Evolutionary conservation across 208 protist genomes (phyloP), one percentile per base, ranked within the genome.

Genomic region (Trypanosoma melophagium): DNA sequence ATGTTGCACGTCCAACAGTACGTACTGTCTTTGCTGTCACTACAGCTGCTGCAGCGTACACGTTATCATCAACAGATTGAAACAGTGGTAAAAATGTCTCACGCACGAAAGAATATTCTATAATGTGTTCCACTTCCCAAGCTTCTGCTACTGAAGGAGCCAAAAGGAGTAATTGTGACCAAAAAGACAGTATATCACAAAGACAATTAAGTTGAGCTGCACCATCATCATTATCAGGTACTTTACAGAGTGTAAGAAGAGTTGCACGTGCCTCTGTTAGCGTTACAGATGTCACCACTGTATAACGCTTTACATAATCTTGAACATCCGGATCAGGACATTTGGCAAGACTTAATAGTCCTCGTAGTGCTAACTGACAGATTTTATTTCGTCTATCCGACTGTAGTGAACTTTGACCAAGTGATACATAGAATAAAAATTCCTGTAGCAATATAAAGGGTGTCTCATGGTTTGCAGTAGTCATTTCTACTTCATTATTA

Each of bases 241-340:
- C 76, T 69, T 90, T 94, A 77, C 88, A 91, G 41, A 94, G 68
- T 38, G 88, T 94, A 38, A 91, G 62, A 19, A 94, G 68, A 7
- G 81, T 84, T 19, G 77, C 78, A 54, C 83, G 68, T 13, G 77
- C 75, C 9, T 61, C 79, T 54, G 58, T 62, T 28, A 92, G 71
- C 31, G 84, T 84, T 53, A 62, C 50, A 3, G 55, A 49, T 8
- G 57, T 67, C 3, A 92, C 59, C 0, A 44, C 56, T 8, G 12
- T 49, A 66, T 86, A 66, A 40, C 71, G 69, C 17, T 66, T 77
- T 13, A 93, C 76, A 24, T 86, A 54, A 35, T 83, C 72, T 66
- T 91, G 85, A 25, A 94, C 76, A 70, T 63, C 77, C 21, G 74
- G 62, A 61, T 92, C 77, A 12, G 83, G 74, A 62, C 83, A 94